Percentiles rank a stretch among this genome's conserved stretches.
These are phyloP conservation scores for Oryza meridionalis DNA, from an alignment of 176 grass and related monocot species.

Conservation along the genomic window DNA sequence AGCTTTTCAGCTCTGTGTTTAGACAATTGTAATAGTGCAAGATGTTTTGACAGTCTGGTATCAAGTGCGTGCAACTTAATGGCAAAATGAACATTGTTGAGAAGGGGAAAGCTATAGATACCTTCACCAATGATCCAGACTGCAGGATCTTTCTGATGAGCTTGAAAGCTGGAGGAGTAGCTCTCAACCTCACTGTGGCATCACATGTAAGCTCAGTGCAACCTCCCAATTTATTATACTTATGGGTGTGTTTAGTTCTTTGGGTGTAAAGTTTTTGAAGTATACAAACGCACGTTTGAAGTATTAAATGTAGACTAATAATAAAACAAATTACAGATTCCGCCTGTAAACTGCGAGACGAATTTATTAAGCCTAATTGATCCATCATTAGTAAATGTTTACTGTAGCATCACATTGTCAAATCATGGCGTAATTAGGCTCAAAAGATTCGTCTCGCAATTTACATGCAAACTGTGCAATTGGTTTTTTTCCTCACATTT, in stretches of 20 bases:
- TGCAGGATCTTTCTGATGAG: slow-evolving; percentile 95
- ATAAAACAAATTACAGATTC: too few relatives aligned
- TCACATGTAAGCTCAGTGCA: slow-evolving; percentile 71
- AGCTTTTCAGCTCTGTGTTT: neutral
- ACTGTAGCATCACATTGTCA: too few relatives aligned
- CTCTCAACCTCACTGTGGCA: slow-evolving; percentile 90
- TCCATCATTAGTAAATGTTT: too few relatives aligned
- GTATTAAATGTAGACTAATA: too few relatives aligned
- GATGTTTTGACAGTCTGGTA: slow-evolving; percentile 65
- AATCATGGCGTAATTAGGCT: too few relatives aligned
- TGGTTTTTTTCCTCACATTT: too few relatives aligned
- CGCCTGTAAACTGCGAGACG: too few relatives aligned
- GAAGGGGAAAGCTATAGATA: slow-evolving; percentile 85
- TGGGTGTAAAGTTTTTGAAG: too few relatives aligned
- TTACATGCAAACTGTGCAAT: too few relatives aligned
- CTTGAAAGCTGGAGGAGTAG: slow-evolving; percentile 96
- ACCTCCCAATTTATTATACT: neutral
- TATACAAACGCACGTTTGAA: too few relatives aligned
- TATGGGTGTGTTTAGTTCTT: neutral
- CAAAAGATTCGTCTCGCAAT: too few relatives aligned
- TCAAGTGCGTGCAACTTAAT: slow-evolving; percentile 85
- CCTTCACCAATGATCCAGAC: slow-evolving; percentile 75
- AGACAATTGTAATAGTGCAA: slow-evolving; percentile 28
- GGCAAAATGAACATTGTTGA: slow-evolving; percentile 81
- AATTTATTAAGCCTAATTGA: too few relatives aligned